Conservation (phyloP, 2,329 filamentous ascomycete species). For the Cylindrodendrum hubeiense region DNA sequence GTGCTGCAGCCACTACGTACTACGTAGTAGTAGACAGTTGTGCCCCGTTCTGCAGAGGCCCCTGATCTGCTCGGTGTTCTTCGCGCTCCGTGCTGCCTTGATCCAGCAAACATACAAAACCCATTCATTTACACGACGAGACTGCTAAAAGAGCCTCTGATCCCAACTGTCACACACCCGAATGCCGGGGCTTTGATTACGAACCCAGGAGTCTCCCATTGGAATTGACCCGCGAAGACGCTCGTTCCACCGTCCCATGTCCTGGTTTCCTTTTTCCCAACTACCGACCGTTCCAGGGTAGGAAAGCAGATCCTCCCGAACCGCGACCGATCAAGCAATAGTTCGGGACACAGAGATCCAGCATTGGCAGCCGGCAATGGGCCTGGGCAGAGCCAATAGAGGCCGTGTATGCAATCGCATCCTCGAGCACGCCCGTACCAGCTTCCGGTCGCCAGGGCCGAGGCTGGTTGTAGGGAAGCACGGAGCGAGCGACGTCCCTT, state of each 20-base stretch:
- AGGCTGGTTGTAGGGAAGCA: slow-evolving; percentile 32
- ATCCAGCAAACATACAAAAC: neutral
- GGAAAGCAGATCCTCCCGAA: slow-evolving; percentile 7
- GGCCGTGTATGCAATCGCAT: neutral
- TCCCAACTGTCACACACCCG: neutral
- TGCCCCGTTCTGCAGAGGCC: neutral
- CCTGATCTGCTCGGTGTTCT: neutral
- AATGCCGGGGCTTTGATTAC: neutral
- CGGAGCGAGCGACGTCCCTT: slow-evolving; percentile 36
- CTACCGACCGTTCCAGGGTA: slow-evolving; percentile 14
- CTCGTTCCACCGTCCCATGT: slow-evolving; percentile 8
- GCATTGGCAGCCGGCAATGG: slow-evolving; percentile 9
- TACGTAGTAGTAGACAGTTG: neutral
- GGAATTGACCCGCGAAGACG: neutral
- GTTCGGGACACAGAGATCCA: slow-evolving; percentile 4
- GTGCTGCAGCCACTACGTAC: too few species aligned
- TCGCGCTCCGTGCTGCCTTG: neutral
- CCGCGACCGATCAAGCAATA: slow-evolving; percentile 6
- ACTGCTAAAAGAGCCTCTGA: neutral
- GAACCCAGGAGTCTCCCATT: neutral
- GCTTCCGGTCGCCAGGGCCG: slow-evolving; percentile 38
- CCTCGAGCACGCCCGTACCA: slow-evolving; percentile 2
- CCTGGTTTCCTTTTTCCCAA: neutral
- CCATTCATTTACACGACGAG: neutral
- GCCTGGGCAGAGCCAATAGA: slow-evolving; percentile 21